phyloP scores from a whole-genome alignment of 768 basidiomycete genomes.

The Sporobolomyces pararoseus region DNA sequence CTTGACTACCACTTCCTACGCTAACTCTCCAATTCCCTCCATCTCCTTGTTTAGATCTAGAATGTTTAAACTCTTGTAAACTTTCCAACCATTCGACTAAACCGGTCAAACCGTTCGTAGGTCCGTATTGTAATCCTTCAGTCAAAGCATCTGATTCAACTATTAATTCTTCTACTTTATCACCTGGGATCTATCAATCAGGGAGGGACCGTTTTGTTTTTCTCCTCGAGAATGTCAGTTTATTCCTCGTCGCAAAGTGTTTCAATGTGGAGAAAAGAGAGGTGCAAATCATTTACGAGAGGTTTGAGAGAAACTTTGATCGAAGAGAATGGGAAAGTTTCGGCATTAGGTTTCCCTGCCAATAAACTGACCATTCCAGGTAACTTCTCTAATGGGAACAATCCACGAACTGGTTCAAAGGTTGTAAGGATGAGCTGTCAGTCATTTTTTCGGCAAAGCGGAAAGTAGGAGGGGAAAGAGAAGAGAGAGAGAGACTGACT shows the following conservation, averaged over 20 bases:
- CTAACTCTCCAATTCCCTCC: constrained; percentile 66
- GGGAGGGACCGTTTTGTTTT: too few relatives aligned
- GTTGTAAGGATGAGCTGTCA: background rate
- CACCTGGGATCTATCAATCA: constrained; percentile 39
- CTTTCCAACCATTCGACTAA: constrained; percentile 65
- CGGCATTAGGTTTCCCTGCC: constrained; percentile 85
- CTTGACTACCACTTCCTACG: constrained; percentile 71
- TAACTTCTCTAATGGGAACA: constrained; percentile 71
- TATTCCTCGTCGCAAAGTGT: too few relatives aligned
- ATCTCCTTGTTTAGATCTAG: constrained; percentile 54
- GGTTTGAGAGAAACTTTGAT: constrained; percentile 57
- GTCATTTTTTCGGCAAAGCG: background rate
- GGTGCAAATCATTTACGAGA: constrained; percentile 9
- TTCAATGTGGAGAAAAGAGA: background rate
- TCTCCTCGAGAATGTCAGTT: too few relatives aligned
- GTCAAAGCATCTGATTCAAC: constrained; percentile 56
- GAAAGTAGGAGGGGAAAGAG: background rate
- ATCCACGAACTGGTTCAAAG: constrained; percentile 55
- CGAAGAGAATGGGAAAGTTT: constrained; percentile 85
- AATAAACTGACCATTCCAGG: constrained; percentile 79
- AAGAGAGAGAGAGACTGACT: constrained; percentile 23
- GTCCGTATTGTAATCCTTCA: constrained; percentile 70
- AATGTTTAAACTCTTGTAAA: constrained; percentile 69
- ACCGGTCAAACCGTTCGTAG: constrained; percentile 65
- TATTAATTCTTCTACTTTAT: constrained; percentile 29